A percentile compares a stretch with the other conserved stretches of the same genome.
Conservation (phyloP, 768 basidiomycete species). For the Lentinula detonsa region DNA sequence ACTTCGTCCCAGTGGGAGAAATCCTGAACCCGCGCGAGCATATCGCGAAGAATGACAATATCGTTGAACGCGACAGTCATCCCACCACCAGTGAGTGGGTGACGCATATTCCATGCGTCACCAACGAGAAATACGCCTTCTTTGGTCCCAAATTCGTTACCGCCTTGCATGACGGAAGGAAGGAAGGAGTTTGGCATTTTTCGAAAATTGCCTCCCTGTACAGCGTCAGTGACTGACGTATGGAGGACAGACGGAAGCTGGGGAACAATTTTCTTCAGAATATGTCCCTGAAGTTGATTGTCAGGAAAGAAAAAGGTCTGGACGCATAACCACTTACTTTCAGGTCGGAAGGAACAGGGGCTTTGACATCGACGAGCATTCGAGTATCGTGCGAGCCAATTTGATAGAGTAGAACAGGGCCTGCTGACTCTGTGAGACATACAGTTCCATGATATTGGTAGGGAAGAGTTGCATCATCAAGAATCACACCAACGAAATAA, state of each 20-base stretch:
- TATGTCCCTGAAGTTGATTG: conserved; percentile 44
- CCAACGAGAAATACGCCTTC: conserved; percentile 68
- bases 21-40: conserved; percentile 39
- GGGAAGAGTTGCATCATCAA: conserved; percentile 71
- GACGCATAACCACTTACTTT: conserved; percentile 40
- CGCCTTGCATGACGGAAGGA: conserved; percentile 62
- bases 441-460: conserved; percentile 82
- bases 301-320: background rate
- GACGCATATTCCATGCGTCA: conserved; percentile 99
- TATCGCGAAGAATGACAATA: conserved; percentile 62
- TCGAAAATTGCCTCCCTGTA: conserved; percentile 77
- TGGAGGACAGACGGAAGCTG: conserved; percentile 75
- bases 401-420: conserved; percentile 91
- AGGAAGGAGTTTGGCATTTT: conserved; percentile 97
- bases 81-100: conserved; percentile 95
- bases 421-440: conserved; percentile 68
- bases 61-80: conserved; percentile 97
- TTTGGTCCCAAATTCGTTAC: background rate
- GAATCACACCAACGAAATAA: conserved; percentile 81
- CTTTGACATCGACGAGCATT: conserved; percentile 88
- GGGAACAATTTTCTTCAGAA: conserved; percentile 68
- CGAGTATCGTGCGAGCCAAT: conserved; percentile 86
- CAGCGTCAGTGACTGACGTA: conserved; percentile 52
- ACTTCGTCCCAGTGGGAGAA: conserved; percentile 47
- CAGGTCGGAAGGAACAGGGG: conserved; percentile 75